These are phyloP conservation scores for Hemileccinum rubropunctum DNA, from an alignment of 768 basidiomycete species.

Conservation along the genomic window DNA sequence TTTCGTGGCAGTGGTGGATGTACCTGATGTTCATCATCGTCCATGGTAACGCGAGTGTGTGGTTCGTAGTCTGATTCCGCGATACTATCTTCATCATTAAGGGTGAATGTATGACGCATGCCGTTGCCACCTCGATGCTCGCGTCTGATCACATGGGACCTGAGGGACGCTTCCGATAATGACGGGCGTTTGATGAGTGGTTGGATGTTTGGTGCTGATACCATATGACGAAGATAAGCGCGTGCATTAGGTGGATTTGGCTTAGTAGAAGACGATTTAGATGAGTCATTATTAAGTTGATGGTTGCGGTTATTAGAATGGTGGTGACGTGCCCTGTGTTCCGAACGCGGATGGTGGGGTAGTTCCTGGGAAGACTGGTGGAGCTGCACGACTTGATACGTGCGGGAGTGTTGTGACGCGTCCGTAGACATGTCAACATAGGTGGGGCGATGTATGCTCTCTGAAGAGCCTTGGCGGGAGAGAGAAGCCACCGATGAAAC, in stretches of 20 bases:
- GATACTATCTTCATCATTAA: conserved; percentile 33
- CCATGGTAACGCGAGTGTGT: conserved; percentile 30
- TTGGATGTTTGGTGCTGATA: conserved; percentile 51
- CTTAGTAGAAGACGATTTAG: conserved; percentile 19
- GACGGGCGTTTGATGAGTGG: conserved; percentile 33
- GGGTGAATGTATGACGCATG: conserved; percentile 29
- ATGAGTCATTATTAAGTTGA: conserved; percentile 24
- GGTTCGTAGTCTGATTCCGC: conserved; percentile 19
- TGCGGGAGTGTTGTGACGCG: conserved; percentile 4
- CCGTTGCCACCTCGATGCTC: conserved; percentile 28
- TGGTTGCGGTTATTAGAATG: conserved; percentile 21
- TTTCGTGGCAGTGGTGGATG: conserved; percentile 58
- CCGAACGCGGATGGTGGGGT: conserved; percentile 22
- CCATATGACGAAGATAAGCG: conserved; percentile 73
- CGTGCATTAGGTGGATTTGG: conserved; percentile 47
- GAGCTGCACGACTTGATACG: conserved; percentile 11
- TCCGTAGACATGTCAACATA: conserved; percentile 13
- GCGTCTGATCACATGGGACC: conserved; percentile 29
- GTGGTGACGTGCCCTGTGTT: conserved; percentile 16
- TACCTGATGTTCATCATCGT: conserved; percentile 29
- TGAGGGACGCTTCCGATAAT: conserved; percentile 29
- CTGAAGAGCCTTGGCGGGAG: conserved; percentile 20
- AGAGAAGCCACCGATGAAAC: conserved; percentile 17
- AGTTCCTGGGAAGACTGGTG: conserved; percentile 25
- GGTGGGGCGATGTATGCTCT: conserved; percentile 15